Evolutionary conservation across 2,329 filamentous ascomycete species (phyloP), one percentile per base, ranked within the genome.

Genomic region (Stemphylium beticola): DNA sequence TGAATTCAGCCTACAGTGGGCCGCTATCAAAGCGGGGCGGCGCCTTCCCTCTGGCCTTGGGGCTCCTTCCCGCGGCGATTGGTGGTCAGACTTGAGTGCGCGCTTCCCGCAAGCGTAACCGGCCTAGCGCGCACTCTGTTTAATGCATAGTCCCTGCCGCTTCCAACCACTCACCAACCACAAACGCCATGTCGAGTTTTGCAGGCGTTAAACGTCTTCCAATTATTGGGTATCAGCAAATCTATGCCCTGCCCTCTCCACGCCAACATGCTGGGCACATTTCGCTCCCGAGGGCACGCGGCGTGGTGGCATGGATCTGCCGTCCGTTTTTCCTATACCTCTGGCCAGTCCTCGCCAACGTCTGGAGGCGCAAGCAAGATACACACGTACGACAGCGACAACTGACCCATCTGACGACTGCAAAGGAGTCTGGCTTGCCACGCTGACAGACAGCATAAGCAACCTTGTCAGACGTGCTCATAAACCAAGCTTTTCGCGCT

Each of bases 161-260:
- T 36, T 45, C 53, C 62, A 59, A 57, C 68, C 68, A 72, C 63
- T 70, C 65, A 70, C 55, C 57, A 49, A 50, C 49, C 53, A 36
- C 54, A 64, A 57, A 49, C 33, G 45, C 65, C 67, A 60, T 59
- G 64, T 65, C 49, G 51, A 57, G 55, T 66, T 66, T 62, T 58
- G 55, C 62, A 62, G 67, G 69, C 69, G 68, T 65, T 61, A 72
- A 71, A 68, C 66, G 66, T 57, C 59, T 54, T 17, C 36, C 50
- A 58, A 20, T 61, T 60, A 72, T 72, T 72, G 66, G 69, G 33
- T 50, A 40, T 57, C 44, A 57, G 41, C 38, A 7, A 54, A 51
- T 34, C 54, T 44, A 41, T 56, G 53, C 55, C 62, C 59, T 63
- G 57, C 61, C 15, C 42, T 40, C 17, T 34, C 39, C 55, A 44